Evolutionary conservation across 1,139 yeast species (phyloP), one percentile per base, ranked within the genome.

Genomic region (Saccharomyces pastorianus): DNA sequence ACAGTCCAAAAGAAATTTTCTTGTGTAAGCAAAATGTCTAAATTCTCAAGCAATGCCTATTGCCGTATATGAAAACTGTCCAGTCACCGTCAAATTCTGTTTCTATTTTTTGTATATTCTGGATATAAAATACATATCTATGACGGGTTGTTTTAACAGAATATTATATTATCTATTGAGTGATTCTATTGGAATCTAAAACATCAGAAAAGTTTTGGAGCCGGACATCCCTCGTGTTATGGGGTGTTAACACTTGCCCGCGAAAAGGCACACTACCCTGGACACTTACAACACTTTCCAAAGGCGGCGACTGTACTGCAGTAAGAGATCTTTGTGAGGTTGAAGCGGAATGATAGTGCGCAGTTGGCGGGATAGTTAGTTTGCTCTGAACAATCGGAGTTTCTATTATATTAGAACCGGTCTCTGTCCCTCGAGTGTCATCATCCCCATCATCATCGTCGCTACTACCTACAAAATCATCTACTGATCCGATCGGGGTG

Each of bases 261-360:
- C 59, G 59, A 20, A 59, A 59, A 11, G 68, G 69, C 7, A 63
- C 63, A 52, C 61, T 65, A 14, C 71, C 71, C 53, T 65, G 67
- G n/a, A 68, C 58, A 51, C 71, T 68, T n/a, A 64, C 59, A 9
- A 67, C 58, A 44, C 60, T 58, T 28, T 63, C 65, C 50, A 67
- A 51, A 25, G 59, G 60, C 2, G 69, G 64, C 2, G 68, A 63
- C n/a, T 60, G 63, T 3, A 62, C 63, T 3, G 62, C 48, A n/a
- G 59, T 51, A n/a, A 62, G 53, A 14, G 56, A 54, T 44, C 59
- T 54, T 17, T 52, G 41, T 27, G 58, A 55, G 4, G 53, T 47
- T 2, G 59, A 49, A 23, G 60, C 52, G 34, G 53, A 52, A 8
- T 38, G 44, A 32, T 59, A 58, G 46, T 61, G 63, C 3, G 63